Evolutionary conservation across 257 asterid genomes (phyloP).

Genomic region (Rubia yunnanensis): DNA sequence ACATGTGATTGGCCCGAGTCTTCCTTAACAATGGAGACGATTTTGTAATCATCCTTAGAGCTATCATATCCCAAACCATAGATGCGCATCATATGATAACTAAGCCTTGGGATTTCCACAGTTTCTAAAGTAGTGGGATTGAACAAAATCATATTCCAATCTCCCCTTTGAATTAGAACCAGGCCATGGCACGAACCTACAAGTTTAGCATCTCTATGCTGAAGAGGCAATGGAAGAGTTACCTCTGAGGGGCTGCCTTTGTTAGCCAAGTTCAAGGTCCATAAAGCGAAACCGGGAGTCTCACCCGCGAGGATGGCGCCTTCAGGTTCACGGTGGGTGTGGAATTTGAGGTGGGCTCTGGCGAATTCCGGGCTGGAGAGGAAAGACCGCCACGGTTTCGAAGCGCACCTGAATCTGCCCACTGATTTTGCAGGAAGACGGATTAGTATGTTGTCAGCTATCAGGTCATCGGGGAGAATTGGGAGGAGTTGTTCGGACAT

Average conservation of each 20-base stretch:
- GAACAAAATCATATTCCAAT: not conserved
- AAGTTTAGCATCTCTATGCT: no score
- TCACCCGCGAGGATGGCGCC: not conserved
- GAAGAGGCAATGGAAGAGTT: not conserved
- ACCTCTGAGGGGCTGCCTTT: not conserved
- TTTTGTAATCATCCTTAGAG: not conserved
- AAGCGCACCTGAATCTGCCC: not conserved
- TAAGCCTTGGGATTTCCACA: not conserved
- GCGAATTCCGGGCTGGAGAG: not conserved
- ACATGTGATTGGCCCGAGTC: no score
- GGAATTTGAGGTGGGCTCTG: not conserved
- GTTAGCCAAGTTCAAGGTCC: not conserved
- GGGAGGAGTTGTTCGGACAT: not conserved
- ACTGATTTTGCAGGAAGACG: not conserved
- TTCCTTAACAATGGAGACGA: not conserved
- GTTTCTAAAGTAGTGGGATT: not conserved
- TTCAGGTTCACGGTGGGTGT: not conserved
- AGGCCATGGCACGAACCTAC: not conserved
- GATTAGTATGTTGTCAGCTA: not conserved
- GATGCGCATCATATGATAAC: no score
- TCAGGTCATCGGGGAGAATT: not conserved
- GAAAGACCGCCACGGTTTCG: not conserved
- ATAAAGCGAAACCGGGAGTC: no score
- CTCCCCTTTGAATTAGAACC: not conserved
- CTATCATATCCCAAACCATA: not conserved